Evolutionary conservation across 139 green algal genomes (phyloP).

Genomic region (Pseudopediastrum boryanum): DNA sequence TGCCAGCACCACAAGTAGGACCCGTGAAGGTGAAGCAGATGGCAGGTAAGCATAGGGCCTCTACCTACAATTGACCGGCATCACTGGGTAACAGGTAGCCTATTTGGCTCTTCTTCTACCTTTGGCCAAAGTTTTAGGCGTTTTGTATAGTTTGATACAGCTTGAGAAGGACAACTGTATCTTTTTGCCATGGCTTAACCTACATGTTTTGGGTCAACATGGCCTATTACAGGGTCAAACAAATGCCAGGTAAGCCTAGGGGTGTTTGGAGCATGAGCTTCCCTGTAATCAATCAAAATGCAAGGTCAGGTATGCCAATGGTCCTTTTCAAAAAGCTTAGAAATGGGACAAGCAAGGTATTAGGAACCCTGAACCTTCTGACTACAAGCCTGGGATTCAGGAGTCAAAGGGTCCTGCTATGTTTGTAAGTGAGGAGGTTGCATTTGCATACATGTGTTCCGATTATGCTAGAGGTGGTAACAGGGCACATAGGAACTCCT

Average conservation of each 20-base stretch:
- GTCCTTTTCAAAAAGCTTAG: too few relatives aligned
- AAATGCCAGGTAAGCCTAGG: too few relatives aligned
- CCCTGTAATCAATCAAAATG: too few relatives aligned
- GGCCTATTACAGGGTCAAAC: too few relatives aligned
- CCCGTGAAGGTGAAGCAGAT: not conserved
- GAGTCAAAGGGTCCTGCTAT: not conserved
- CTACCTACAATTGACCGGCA: not conserved
- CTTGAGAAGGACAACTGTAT: too few relatives aligned
- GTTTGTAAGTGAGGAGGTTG: not conserved
- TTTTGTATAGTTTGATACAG: not conserved
- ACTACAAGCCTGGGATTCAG: not conserved
- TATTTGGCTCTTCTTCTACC: not conserved
- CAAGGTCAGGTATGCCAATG: too few relatives aligned
- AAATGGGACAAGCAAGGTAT: too few relatives aligned
- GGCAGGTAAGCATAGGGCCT: constrained; percentile 1
- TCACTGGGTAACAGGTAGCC: not conserved
- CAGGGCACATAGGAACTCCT: not conserved
- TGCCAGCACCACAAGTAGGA: not conserved
- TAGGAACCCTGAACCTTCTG: too few relatives aligned
- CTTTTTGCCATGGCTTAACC: not conserved
- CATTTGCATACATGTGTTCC: too few relatives aligned
- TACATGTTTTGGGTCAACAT: not conserved
- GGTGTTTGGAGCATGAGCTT: too few relatives aligned
- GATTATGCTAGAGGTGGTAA: not conserved
- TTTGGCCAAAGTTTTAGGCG: not conserved